Evolutionary conservation across 2,329 filamentous ascomycete genomes (phyloP), one percentile per base, ranked within the genome.

Genomic region (Diaporthe ilicicola): DNA sequence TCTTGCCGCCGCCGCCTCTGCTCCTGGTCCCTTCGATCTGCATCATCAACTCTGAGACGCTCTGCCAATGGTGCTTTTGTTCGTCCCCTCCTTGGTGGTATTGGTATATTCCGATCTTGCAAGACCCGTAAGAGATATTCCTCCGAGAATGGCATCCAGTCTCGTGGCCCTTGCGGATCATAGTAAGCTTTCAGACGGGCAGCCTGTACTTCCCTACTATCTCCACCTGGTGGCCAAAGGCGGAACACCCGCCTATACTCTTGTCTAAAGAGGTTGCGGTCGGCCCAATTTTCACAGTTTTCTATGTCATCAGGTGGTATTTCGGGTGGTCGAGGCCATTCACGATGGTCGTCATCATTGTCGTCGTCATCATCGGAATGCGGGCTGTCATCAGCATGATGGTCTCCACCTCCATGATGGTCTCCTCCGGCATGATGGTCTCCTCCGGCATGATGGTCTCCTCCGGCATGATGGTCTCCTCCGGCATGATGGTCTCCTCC

Each of bases 401-500:
- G 10, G 75, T 75, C 65, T 73, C 75, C 67, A 75, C 75, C 65
- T 75, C 70, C 42, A 75, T 77, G 54, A 77, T 74, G 22, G 68
- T 77, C 64, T 74, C 76, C 55, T 71, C 74, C 29, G 76, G 6
- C n/a, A n/a, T n/a, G n/a, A n/a, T n/a, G n/a, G n/a, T n/a, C n/a
- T n/a, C n/a, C n/a, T n/a, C 48, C 7, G 12, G 12, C 13, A 1
- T 22, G 15, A 1, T 6, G 48, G 24, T 24, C 13, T 27, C 27
- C 7, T 13, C 12, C n/a, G 24, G 15, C 55, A 6, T 4, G 17
- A 73, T 74, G 53, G 76, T 75, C 74, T 75, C 75, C 67, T 75
- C 78, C 56, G 75, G 78, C 71, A 78, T 79, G 53, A 76, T 77
- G 70, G 77, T 79, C 71, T 76, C 79, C 72, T 50, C 48, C 7